Conservation (phyloP, 768 basidiomycete species). For the Exidia glandulosa region DNA sequence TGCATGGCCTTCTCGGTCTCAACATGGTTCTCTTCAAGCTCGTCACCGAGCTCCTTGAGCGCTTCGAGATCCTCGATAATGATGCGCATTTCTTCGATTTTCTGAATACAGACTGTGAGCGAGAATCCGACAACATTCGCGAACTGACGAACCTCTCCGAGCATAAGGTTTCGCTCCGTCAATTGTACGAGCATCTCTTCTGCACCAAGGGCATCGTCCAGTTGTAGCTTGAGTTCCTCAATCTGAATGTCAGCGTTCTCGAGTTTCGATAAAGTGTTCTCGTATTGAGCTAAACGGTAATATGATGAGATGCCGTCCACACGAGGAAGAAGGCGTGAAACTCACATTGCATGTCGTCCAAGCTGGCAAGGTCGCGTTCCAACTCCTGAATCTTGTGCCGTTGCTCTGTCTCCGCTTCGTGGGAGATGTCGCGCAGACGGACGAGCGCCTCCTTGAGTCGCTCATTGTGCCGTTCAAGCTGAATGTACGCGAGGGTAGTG, state of each 20-base stretch:
- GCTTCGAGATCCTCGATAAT: constrained; percentile 95
- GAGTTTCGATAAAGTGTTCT: constrained; percentile 67
- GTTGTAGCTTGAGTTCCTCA: constrained; percentile 85
- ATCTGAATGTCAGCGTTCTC: constrained; percentile 85
- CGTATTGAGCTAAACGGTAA: constrained; percentile 52
- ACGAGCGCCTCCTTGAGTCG: constrained; percentile 89
- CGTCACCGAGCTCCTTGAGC: constrained; percentile 91
- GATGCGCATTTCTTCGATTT: constrained; percentile 95
- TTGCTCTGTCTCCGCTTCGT: constrained; percentile 80
- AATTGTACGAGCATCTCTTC: constrained; percentile 95
- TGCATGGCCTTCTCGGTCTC: constrained; percentile 88
- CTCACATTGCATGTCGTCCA: constrained; percentile 74
- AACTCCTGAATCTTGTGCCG: constrained; percentile 71
- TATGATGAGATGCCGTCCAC: not conserved
- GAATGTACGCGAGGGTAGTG: constrained; percentile 46
- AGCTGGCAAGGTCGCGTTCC: constrained; percentile 72
- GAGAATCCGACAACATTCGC: not conserved
- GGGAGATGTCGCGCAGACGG: constrained; percentile 74
- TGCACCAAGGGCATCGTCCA: constrained; percentile 89
- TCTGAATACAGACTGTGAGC: constrained; percentile 35
- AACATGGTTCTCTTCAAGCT: constrained; percentile 91
- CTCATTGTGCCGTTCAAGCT: constrained; percentile 95
- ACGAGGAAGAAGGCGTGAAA: constrained; percentile 2
- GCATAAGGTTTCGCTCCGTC: constrained; percentile 85
- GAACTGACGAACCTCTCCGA: constrained; percentile 58